Evolutionary conservation across 2,329 filamentous ascomycete genomes (phyloP).

Genomic region (Penicillium sp.): DNA sequence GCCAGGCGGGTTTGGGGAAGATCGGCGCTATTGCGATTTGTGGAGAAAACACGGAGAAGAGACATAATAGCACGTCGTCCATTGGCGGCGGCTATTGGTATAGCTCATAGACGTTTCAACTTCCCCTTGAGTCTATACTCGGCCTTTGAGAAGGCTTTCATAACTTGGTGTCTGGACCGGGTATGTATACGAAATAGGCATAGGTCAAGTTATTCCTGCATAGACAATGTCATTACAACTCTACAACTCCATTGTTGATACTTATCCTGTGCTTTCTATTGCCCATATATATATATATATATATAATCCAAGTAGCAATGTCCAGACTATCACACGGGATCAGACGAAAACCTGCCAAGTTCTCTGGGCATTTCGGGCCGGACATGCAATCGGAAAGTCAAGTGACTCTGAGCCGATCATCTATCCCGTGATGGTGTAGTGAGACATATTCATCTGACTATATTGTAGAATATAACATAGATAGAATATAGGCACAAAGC

Average conservation of each 20-base stretch:
- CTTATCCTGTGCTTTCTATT: neutral
- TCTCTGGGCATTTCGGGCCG: neutral
- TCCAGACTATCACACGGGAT: neutral
- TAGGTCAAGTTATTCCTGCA: neutral
- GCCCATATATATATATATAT: no score
- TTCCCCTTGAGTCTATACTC: neutral
- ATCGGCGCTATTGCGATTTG: slow-evolving; percentile 1
- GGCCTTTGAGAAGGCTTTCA: neutral
- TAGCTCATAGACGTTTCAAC: neutral
- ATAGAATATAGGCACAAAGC: no score
- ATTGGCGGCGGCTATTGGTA: neutral
- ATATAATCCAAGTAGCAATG: neutral
- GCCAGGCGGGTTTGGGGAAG: neutral
- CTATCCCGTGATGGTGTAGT: neutral
- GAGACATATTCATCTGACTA: neutral
- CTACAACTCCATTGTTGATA: neutral
- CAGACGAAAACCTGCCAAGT: neutral
- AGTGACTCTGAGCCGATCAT: neutral
- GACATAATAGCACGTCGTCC: neutral
- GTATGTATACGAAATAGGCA: neutral
- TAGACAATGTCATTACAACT: neutral
- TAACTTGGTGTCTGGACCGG: neutral
- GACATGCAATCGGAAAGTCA: neutral
- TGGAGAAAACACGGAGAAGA: slow-evolving; percentile 2
- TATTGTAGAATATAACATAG: no score